Conservation (phyloP, 352 stramenopile species). For the Pythium chondricola region DNA sequence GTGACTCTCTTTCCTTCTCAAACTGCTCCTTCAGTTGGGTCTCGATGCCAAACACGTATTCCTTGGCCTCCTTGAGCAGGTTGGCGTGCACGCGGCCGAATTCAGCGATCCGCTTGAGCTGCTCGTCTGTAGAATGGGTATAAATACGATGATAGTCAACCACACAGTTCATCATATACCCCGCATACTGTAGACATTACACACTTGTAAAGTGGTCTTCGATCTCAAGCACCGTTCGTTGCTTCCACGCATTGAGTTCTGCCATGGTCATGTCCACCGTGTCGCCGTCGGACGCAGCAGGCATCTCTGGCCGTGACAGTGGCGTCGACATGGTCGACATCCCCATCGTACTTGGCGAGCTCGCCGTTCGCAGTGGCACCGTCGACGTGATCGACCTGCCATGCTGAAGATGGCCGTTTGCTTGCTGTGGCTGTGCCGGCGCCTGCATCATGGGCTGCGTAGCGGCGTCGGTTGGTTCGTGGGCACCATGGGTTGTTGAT, state of each 20-base stretch:
- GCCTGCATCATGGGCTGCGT: background rate
- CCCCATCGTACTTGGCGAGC: slow-evolving; percentile 17
- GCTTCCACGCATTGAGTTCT: slow-evolving; percentile 58
- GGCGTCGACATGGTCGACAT: background rate
- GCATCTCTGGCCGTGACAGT: background rate
- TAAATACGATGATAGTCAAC: too few species aligned
- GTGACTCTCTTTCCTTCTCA: slow-evolving; percentile 30
- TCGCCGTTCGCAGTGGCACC: slow-evolving; percentile 5
- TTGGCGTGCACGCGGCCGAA: slow-evolving; percentile 67
- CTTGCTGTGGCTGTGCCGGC: background rate
- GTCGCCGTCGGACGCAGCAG: slow-evolving; percentile 4
- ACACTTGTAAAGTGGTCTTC: slow-evolving; percentile 66
- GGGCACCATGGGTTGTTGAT: background rate
- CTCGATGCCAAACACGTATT: slow-evolving; percentile 59
- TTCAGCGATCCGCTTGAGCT: slow-evolving; percentile 72
- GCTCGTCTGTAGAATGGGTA: slow-evolving; percentile 35
- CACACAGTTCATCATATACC: background rate
- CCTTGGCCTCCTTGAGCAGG: slow-evolving; percentile 55
- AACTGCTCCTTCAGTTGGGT: slow-evolving; percentile 43
- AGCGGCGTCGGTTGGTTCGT: background rate
- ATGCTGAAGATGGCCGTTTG: slow-evolving; percentile 1
- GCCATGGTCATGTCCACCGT: slow-evolving; percentile 31
- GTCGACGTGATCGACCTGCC: slow-evolving; percentile 9
- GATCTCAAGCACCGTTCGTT: slow-evolving; percentile 46
- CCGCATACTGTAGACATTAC: slow-evolving; percentile 5